Conservation (phyloP, 495 filamentous ascomycete genomes). For the Lepraria neglecta region DNA sequence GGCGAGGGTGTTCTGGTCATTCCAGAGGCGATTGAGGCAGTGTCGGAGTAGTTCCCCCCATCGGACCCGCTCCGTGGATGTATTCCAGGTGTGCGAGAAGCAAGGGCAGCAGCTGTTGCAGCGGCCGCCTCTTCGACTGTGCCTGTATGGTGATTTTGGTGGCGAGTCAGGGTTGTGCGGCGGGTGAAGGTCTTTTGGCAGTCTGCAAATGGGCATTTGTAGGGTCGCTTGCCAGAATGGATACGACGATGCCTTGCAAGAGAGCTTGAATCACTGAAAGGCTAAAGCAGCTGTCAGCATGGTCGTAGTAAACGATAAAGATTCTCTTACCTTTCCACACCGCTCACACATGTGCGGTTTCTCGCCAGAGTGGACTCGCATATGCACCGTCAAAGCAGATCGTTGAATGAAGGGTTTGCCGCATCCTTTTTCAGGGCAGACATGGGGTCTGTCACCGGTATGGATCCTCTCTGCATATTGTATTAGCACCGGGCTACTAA, state of each 20-base stretch:
- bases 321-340: slow-evolving; percentile 75
- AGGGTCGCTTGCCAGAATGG: slow-evolving; percentile 91
- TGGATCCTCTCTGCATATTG: slow-evolving; percentile 77
- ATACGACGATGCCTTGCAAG: slow-evolving; percentile 89
- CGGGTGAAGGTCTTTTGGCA: slow-evolving; percentile 99
- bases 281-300: slow-evolving; percentile 48
- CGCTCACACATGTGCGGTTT: slow-evolving; percentile 97
- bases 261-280: slow-evolving; percentile 98
- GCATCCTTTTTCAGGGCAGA: slow-evolving; percentile 84
- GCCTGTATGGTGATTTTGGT: slow-evolving; percentile 93
- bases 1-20: slow-evolving; percentile 65
- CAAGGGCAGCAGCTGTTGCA: slow-evolving; percentile 77
- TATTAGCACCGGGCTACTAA: slow-evolving; percentile 30
- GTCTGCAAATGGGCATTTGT: slow-evolving; percentile 95
- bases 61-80: slow-evolving; percentile 59
- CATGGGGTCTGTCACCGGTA: slow-evolving; percentile 83
- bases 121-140: slow-evolving; percentile 90
- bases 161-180: slow-evolving; percentile 86
- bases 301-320: slow-evolving; percentile 13
- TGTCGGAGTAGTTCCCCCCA: slow-evolving; percentile 71
- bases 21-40: slow-evolving; percentile 65
- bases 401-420: slow-evolving; percentile 96
- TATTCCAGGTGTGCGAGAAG: slow-evolving; percentile 51
- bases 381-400: slow-evolving; percentile 93
- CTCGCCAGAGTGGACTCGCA: slow-evolving; percentile 92